Conservation (phyloP, 208 protist species). For the Crithidia thermophila region DNA sequence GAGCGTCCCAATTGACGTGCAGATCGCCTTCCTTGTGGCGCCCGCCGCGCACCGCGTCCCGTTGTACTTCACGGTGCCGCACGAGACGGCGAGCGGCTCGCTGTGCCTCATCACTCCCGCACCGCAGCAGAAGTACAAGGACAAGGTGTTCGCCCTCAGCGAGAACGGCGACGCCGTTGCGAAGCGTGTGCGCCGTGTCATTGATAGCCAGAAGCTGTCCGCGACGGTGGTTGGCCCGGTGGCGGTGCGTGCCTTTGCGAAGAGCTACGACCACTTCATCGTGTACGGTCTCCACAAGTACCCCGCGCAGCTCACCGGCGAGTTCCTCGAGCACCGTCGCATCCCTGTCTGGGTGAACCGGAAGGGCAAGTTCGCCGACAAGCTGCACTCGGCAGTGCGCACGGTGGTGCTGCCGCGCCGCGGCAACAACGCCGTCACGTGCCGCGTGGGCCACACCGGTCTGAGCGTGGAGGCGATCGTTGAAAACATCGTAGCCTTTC, state of each 20-base stretch:
- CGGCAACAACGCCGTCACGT: constrained; percentile 76
- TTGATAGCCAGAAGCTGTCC: constrained; percentile 82
- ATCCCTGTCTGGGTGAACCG: constrained; percentile 76
- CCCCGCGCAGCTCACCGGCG: constrained; percentile 78
- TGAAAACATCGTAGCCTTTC: constrained; percentile 73
- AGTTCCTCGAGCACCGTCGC: constrained; percentile 86
- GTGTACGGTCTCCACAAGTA: constrained; percentile 77
- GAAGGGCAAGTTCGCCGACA: constrained; percentile 46
- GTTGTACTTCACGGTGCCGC: constrained; percentile 74
- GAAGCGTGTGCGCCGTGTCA: constrained; percentile 80
- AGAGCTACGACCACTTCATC: constrained; percentile 89
- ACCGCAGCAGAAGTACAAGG: constrained; percentile 79
- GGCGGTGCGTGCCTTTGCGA: constrained; percentile 77
- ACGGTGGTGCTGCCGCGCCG: constrained; percentile 82
- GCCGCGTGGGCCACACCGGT: constrained; percentile 81
- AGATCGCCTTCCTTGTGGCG: constrained; percentile 75
- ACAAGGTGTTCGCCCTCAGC: constrained; percentile 65
- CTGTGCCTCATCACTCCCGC: constrained; percentile 86
- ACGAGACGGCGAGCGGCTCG: constrained; percentile 64
- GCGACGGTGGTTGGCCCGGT: constrained; percentile 81
- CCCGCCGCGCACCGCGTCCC: constrained; percentile 81
- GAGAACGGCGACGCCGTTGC: constrained; percentile 68
- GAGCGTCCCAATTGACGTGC: constrained; percentile 59
- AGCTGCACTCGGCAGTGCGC: constrained; percentile 45
- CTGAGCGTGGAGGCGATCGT: constrained; percentile 55